A percentile compares a stretch with the other conserved stretches of the same genome.
phyloP scores from a whole-genome alignment of 2,329 filamentous ascomycete species.

The Diplodia mutila region DNA sequence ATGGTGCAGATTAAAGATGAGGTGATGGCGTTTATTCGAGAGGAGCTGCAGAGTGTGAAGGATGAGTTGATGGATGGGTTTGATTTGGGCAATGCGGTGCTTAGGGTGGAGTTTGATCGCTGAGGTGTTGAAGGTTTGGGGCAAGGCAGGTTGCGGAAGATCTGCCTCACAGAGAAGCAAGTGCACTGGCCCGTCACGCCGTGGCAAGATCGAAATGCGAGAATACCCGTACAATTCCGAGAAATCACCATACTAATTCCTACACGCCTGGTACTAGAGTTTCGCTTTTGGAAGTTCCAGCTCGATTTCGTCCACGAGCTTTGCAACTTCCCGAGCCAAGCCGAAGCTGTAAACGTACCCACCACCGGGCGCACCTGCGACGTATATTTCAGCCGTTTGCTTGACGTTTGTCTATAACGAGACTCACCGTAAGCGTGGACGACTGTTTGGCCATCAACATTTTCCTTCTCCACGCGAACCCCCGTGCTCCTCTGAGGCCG shows the following conservation, averaged over 20 bases:
- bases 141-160: too few relatives aligned
- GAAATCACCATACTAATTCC: neutral
- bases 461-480: conserved; percentile 34
- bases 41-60: too few relatives aligned
- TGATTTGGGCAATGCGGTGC: too few relatives aligned
- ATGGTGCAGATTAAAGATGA: too few relatives aligned
- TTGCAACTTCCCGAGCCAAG: neutral
- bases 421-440: conserved; percentile 36
- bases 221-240: neutral
- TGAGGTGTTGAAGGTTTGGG: too few relatives aligned
- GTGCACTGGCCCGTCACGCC: too few relatives aligned
- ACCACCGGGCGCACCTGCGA: neutral
- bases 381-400: neutral
- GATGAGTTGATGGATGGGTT: too few relatives aligned
- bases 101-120: too few relatives aligned
- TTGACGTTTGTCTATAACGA: neutral
- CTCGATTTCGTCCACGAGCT: neutral
- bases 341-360: neutral
- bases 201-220: neutral
- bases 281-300: neutral
- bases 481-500: conserved; percentile 30
- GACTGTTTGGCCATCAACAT: conserved; percentile 36
- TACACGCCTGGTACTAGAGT: neutral
- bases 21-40: too few relatives aligned
- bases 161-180: too few relatives aligned